Conservation (phyloP, 2,329 filamentous ascomycete species). For the Westerdykella ornata region DNA sequence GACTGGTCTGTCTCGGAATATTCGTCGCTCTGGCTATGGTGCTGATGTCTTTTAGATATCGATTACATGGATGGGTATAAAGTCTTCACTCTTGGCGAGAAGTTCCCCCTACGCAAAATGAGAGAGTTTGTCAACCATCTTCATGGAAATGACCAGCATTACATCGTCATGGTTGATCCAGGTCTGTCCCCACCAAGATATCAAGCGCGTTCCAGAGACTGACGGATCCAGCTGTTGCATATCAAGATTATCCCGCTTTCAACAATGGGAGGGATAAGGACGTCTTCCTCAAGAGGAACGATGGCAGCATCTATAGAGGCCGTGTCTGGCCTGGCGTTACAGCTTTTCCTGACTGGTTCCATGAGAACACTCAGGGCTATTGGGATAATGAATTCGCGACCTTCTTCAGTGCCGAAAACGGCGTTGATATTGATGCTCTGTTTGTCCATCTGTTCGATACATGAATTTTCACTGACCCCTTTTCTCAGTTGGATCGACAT, state of each 20-base stretch:
- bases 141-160: slow-evolving; percentile 60
- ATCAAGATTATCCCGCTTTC: slow-evolving; percentile 48
- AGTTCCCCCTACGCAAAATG: slow-evolving; percentile 56
- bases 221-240: slow-evolving; percentile 46
- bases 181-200: slow-evolving; percentile 5
- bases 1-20: slow-evolving; percentile 52
- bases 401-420: slow-evolving; percentile 59
- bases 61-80: slow-evolving; percentile 58
- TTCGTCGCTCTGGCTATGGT: background rate
- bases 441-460: slow-evolving; percentile 5
- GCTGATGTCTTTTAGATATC: slow-evolving; percentile 43
- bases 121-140: slow-evolving; percentile 59
- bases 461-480: background rate
- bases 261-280: slow-evolving; percentile 53
- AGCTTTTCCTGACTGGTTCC: slow-evolving; percentile 72
- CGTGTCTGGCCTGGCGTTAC: slow-evolving; percentile 72
- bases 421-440: slow-evolving; percentile 68
- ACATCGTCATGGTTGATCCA: slow-evolving; percentile 74
- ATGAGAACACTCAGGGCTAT: slow-evolving; percentile 54
- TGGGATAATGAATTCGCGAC: slow-evolving; percentile 62
- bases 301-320: slow-evolving; percentile 53
- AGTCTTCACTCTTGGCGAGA: slow-evolving; percentile 58
- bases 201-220: slow-evolving; percentile 34
- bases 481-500: slow-evolving; percentile 41
- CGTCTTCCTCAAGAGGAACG: slow-evolving; percentile 46